Evolutionary conservation across 129 eudicot genomes (phyloP), one percentile per base, ranked within the genome.

Genomic region (Chrysanthemum lavandulifolium): DNA sequence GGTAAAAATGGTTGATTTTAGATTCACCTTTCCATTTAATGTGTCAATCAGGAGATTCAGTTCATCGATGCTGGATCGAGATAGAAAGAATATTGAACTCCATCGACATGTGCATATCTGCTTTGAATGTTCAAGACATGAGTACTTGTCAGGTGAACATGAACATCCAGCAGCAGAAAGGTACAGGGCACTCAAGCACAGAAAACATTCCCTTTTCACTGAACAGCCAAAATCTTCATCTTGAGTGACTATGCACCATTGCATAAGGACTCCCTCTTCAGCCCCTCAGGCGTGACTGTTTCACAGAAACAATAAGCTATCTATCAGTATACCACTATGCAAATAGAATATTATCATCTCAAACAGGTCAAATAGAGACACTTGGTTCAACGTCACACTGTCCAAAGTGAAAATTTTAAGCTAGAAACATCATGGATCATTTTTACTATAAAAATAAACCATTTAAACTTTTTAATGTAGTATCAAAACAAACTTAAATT

Each of bases 51-150:
- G 80, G 31, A 67, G 51, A 54, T 87, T 61, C 75, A 92, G 82
- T 56, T 92, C 96, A 18, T 31, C 31, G 40, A 82, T 82, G 40
- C 69, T 71, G 71, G 85, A 72, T 11, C 91, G 91, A 61, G 80
- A 73, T 62, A 81, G 80, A 59, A 89, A 78, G 58, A 71, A 49
- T 74, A 81, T 84, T 52, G 71, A 76, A 49, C 79, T 80, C 95
- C 89, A 85, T 27, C 88, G 69, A 79, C 98, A 92, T 5, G 74
- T 60, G 65, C 98, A 92, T 45, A 89, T 69, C 60, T 74, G 85
- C 79, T 89, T 87, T 18, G 95, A 78, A 68, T 89, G 98, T 54
- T 76, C 76, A 2, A 86, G 92, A 64, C 98, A 93, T 23, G 98
- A 55, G 67, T 78, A 89, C 73, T 40, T 87, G 27, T 78, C 76